phyloP scores from a whole-genome alignment of 164 flowering plant species.

The Chloranthus sessilifolius region DNA sequence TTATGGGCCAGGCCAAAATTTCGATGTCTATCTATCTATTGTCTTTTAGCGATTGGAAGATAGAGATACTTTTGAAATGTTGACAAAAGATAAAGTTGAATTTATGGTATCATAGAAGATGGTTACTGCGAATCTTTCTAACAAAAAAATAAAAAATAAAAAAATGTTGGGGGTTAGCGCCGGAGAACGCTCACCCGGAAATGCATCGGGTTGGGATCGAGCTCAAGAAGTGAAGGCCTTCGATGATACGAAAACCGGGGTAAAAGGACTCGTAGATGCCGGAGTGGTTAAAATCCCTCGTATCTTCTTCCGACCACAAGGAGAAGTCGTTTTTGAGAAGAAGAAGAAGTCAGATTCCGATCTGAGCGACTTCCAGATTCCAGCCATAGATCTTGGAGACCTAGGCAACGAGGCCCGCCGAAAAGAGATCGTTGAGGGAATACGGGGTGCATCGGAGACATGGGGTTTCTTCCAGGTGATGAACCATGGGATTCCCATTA shows the following conservation, averaged over 20 bases:
- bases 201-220: conserved; percentile 9
- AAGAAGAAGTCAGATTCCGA: not conserved
- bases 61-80: too few species aligned
- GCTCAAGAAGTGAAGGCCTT: conserved; percentile 13
- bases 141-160: too few species aligned
- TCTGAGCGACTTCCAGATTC: conserved; percentile 9
- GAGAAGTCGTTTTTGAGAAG: conserved; percentile 7
- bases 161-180: too few species aligned
- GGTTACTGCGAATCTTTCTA: too few species aligned
- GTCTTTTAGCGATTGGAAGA: too few species aligned
- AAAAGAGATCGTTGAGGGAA: conserved; percentile 12
- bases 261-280: conserved; percentile 21
- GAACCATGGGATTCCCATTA: conserved; percentile 42
- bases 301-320: conserved; percentile 22
- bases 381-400: conserved; percentile 24
- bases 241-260: conserved; percentile 16
- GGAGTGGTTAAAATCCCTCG: conserved; percentile 17
- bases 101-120: too few species aligned
- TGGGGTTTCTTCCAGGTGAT: conserved; percentile 51
- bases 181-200: too few species aligned
- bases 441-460: conserved; percentile 27
- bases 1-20: too few species aligned
- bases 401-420: conserved; percentile 7
- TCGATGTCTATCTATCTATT: too few species aligned
- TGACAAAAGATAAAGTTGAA: too few species aligned